Evolutionary conservation across 108 stramenopile genomes (phyloP).

Genomic region (Hondaea fermentalgiana): DNA sequence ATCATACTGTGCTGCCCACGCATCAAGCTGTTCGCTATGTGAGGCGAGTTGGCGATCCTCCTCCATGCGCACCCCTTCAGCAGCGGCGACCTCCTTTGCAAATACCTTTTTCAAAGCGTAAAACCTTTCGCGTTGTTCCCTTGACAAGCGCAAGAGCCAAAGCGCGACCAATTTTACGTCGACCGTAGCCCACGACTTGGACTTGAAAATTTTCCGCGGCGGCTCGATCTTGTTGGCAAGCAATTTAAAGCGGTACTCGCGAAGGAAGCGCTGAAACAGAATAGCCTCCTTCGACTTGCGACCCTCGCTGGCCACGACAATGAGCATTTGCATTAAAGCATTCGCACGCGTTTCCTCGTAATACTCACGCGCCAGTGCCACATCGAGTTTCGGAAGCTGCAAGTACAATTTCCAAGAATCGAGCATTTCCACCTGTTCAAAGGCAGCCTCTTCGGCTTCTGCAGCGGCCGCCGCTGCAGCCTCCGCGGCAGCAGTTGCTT

Average conservation of each 20-base stretch:
- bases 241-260: neutral
- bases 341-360: neutral
- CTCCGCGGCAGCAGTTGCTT: neutral
- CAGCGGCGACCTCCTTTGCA: neutral
- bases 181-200: neutral
- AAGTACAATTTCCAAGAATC: neutral
- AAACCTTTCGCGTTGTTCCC: conserved; percentile 2
- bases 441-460: neutral
- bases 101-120: neutral
- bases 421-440: neutral
- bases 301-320: neutral
- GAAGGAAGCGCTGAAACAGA: conserved; percentile 7
- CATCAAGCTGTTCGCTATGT: neutral
- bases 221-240: neutral
- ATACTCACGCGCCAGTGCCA: neutral
- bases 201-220: neutral
- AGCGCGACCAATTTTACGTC: neutral
- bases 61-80: neutral
- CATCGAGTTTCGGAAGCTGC: neutral
- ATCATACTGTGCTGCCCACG: neutral
- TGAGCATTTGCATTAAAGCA: neutral
- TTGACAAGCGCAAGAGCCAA: neutral
- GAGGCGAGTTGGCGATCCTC: neutral
- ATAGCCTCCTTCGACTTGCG: neutral
- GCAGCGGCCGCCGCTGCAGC: neutral